These are phyloP conservation scores for Candida andamanensis DNA, from an alignment of 805 yeast genomes.

Conservation along the genomic window DNA sequence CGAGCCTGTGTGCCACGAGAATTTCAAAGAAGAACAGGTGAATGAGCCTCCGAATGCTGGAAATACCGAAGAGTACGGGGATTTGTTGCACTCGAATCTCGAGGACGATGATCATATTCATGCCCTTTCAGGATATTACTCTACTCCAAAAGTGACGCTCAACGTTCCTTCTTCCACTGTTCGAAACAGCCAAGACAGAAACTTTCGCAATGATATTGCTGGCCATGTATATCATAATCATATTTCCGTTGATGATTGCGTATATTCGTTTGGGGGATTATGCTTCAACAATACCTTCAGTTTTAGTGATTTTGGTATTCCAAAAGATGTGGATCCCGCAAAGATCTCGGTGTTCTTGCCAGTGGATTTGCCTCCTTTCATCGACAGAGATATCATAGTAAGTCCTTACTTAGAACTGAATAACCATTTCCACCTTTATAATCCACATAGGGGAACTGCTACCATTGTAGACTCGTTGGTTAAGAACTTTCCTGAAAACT, in stretches of 20 bases:
- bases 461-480: constrained; percentile 21
- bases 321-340: constrained; percentile 21
- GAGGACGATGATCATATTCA: constrained; percentile 10
- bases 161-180: constrained; percentile 14
- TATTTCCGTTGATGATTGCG: constrained; percentile 19
- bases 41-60: background rate
- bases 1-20: constrained; percentile 16
- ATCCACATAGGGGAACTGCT: constrained; percentile 28
- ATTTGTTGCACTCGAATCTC: constrained; percentile 3
- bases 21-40: constrained; percentile 2
- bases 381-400: constrained; percentile 29
- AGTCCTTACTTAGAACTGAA: constrained; percentile 42
- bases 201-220: background rate
- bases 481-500: constrained; percentile 41
- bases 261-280: constrained; percentile 37
- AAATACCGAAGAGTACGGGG: constrained; percentile 2
- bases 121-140: constrained; percentile 24
- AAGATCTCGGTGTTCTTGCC: constrained; percentile 34
- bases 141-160: constrained; percentile 20
- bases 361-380: constrained; percentile 35
- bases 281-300: constrained; percentile 12
- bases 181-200: background rate
- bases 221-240: constrained; percentile 27
- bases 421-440: constrained; percentile 20
- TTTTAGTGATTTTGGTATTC: constrained; percentile 27